Evolutionary conservation across 2,329 filamentous ascomycete genomes (phyloP), one percentile per base, ranked within the genome.

Genomic region (Calcarisporium arbuscula): DNA sequence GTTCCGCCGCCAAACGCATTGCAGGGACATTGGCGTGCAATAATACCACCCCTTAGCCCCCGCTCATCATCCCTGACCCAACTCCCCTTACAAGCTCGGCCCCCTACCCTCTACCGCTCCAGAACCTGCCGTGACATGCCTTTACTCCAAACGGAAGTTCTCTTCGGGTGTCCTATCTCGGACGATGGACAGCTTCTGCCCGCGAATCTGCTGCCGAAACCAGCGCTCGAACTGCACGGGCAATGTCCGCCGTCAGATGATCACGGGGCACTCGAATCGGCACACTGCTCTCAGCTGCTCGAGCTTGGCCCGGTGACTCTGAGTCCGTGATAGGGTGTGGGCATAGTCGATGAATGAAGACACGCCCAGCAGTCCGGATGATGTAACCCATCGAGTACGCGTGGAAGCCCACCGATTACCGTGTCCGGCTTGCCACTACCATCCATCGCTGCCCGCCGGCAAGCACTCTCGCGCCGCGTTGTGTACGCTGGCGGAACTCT

Each of bases 141-240:
- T 19, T 15, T 25, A 16, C 18, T 34, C 20, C 17, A 25, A 34
- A 12, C 20, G 21, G 31, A 20, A 26, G 22, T 27, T 34, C 6
- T n/a, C 12, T 22, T 34, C 27, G 8, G 31, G 8, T 14, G 31
- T 34, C 21, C 21, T 15, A 10, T 34, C 31, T 19, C 20, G 31
- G 17, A 34, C 19, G 6, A 18, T 34, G 16, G 15, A 20, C 11
- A 22, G 15, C 16, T 12, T 15, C 10, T 10, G 14, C n/a, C 20
- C 31, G 16, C 15, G 31, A n/a, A 16, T 20, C 21, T 34, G 15
- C 10, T 34, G 16, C 21, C 20, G 31, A 22, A 34, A 34, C 21
- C 20, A 34, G 9, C 5, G 15, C 21, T 34, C 20, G 14, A 27
- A 34, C n/a, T n/a, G n/a, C n/a, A n/a, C n/a, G n/a, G n/a, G n/a